Evolutionary conservation across 768 basidiomycete genomes (phyloP).

Genomic region (Trametes cingulata): DNA sequence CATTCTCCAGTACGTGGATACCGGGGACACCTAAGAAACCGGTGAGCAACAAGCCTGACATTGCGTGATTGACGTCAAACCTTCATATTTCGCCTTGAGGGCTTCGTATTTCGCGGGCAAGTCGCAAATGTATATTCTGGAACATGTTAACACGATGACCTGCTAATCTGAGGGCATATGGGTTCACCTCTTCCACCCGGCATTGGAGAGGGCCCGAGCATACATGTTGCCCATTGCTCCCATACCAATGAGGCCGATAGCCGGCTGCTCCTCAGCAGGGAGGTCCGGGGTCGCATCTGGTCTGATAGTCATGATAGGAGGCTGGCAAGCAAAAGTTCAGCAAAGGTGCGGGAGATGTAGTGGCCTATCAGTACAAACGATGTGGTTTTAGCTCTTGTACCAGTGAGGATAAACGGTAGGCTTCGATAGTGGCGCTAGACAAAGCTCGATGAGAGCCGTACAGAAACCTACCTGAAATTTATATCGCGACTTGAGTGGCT

Average conservation of each 20-base stretch:
- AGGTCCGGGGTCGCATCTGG: slow-evolving; percentile 35
- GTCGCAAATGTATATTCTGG: slow-evolving; percentile 90
- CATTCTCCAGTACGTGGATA: slow-evolving; percentile 70
- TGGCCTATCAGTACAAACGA: too few species aligned
- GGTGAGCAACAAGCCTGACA: not conserved
- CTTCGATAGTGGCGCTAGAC: too few species aligned
- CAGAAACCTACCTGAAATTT: too few species aligned
- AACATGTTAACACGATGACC: not conserved
- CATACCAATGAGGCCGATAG: slow-evolving; percentile 94
- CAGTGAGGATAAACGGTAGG: too few species aligned
- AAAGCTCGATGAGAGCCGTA: too few species aligned
- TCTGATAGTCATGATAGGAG: not conserved
- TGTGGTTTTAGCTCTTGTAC: too few species aligned
- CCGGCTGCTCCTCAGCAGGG: slow-evolving; percentile 58
- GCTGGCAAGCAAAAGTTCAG: not conserved
- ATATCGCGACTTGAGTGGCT: too few species aligned
- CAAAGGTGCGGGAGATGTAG: too few species aligned
- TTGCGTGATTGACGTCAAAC: slow-evolving; percentile 37
- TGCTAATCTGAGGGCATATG: slow-evolving; percentile 1
- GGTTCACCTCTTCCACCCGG: slow-evolving; percentile 82
- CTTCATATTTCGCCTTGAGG: slow-evolving; percentile 59
- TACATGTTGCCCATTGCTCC: slow-evolving; percentile 98
- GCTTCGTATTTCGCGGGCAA: slow-evolving; percentile 69
- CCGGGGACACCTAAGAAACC: slow-evolving; percentile 49
- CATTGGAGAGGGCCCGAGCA: slow-evolving; percentile 69